These are phyloP conservation scores for Leishmania arabica DNA, from an alignment of 208 protist species.

Conservation along the genomic window DNA sequence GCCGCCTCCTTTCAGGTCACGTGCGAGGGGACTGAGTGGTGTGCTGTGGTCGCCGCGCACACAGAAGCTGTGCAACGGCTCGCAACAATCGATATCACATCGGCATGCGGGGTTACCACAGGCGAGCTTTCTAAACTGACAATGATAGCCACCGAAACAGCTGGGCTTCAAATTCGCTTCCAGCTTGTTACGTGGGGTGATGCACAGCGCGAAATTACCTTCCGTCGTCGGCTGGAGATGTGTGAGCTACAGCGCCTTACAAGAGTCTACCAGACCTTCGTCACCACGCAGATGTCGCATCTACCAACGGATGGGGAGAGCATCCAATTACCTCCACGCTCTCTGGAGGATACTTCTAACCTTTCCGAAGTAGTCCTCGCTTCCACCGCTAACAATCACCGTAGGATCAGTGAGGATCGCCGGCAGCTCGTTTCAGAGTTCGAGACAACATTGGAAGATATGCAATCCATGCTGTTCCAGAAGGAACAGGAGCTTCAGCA, in stretches of 20 bases:
- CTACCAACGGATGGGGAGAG: neutral
- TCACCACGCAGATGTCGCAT: neutral
- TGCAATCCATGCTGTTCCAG: constrained; percentile 14
- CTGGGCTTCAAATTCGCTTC: constrained; percentile 25
- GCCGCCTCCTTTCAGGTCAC: constrained; percentile 10
- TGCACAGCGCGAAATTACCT: constrained; percentile 3
- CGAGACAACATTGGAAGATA: constrained; percentile 14
- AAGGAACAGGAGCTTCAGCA: constrained; percentile 23
- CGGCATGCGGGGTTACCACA: constrained; percentile 1
- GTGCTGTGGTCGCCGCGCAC: constrained; percentile 17
- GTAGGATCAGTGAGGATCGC: neutral
- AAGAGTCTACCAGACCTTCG: constrained; percentile 13
- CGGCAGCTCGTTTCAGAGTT: constrained; percentile 22
- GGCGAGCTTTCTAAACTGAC: constrained; percentile 19
- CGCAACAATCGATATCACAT: constrained; percentile 13
- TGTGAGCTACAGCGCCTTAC: constrained; percentile 18
- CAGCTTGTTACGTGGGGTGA: constrained; percentile 15
- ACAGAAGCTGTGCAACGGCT: constrained; percentile 20
- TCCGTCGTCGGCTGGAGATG: constrained; percentile 5
- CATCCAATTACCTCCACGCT: neutral
- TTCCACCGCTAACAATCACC: neutral
- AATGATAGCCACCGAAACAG: constrained; percentile 16
- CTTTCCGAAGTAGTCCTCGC: neutral
- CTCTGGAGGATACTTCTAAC: neutral
- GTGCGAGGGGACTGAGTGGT: constrained; percentile 21